Evolutionary conservation across 2,329 filamentous ascomycete genomes (phyloP), one percentile per base, ranked within the genome.

Genomic region (Elsinoe necatrix): DNA sequence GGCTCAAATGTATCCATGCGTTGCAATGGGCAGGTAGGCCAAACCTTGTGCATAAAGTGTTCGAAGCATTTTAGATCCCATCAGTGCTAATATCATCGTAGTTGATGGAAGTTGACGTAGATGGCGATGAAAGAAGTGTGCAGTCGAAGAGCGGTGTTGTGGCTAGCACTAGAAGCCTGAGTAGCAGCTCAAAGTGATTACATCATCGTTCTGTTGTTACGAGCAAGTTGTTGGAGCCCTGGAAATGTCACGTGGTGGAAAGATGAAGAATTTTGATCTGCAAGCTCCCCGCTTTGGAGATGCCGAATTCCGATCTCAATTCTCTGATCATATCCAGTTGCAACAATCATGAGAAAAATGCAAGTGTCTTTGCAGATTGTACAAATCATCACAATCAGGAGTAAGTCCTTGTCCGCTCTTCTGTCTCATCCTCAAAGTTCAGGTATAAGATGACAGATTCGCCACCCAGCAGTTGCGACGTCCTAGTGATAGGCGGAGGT

Each of bases 401-500:
- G 27, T 29, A 29, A 37, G 18, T 25, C 31, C 18, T 16, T 31
- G 34, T 29, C n/a, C 8, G 4, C 45, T 18, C 14, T 3, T 7
- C 23, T 12, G 4, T 12, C 9, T 7, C 27, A 31, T 2, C 20
- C 1, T 20, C 16, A 8, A 27, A 12, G 7, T 4, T 27, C 12
- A 8, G 9, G 23, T 12, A 9, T 12, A 31, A 7, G 8, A 50
- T 50, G 3, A 39, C 20, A 27, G 11, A 9, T 37, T 52, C 48
- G 48, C 45, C 45, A 20, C 21, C 39, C 9, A 54, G 59, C 45
- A 11, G 27, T 4, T 66, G 66, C 66, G 67, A 73, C 55, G 66
- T 75, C 68, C 59, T 86, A 4, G 75, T 87, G 5, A 71, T 83
- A 29, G 83, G 84, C 18, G 75, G 77, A 54, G 83, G 83, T 54